Evolutionary conservation across 257 asterid genomes (phyloP), one percentile per base, ranked within the genome.

Genomic region (Solanum commersonii): DNA sequence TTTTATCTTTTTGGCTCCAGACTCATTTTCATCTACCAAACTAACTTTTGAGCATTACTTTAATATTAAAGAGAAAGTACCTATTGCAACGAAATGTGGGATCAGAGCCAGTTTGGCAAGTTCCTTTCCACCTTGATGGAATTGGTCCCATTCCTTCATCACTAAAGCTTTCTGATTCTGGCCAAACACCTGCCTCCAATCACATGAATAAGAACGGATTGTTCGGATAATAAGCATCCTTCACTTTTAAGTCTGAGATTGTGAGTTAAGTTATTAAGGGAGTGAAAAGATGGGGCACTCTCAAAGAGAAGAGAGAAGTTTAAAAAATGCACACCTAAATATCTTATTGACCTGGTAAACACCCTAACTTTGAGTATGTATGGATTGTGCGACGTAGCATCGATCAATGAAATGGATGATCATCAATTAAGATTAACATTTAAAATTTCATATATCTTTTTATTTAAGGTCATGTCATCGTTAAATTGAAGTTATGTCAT

Each of bases 51-150:
- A 56, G 18, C 65, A 56, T 56, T 56, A 56, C 67, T 59, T 59
- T 3, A 59, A 59, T 59, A 59, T 59, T 59, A 59, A 56, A 16
- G 13, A 31, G 81, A 73, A 73, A 12, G 16, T 73, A 95, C 99
- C 96, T 93, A 89, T 95, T 97, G 94, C 99, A 97, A 42, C 31
- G 96, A 88, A 96, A 95, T 87, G 87, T 87, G 88, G 92, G 29
- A 90, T 97, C 99, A 59, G 79, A 44, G 49, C 59, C 92, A 92
- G 92, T 92, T 89, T 95, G 96, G 89, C 98, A 96, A 88, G 90
- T 89, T 67, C 99, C 99, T 90, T 89, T 95, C 99, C 98, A 96
- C 92, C 91, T 95, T 15, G 92, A 90, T 72, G 99, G 99, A 86
- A 93, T 71, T 25, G 98, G 97, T 74, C 99, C 98, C 60, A 92